Evolutionary conservation across 208 protist species (phyloP).

Genomic region (Trichomonas vaginalis): DNA sequence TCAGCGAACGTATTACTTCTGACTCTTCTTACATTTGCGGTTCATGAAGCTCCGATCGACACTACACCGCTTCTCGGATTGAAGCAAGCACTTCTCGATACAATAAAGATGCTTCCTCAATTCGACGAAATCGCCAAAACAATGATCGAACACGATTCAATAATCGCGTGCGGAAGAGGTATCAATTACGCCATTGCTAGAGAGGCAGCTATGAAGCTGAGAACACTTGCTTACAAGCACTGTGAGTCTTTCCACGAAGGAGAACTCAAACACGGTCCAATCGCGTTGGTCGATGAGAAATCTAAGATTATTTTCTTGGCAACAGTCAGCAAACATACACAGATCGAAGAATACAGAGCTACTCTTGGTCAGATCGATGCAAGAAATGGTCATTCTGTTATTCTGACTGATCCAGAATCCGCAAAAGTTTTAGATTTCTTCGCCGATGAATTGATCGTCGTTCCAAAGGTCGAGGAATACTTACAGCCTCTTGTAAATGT

Average conservation of each 20-base stretch:
- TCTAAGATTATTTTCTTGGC: not conserved
- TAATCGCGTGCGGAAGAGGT: slow-evolving; percentile 47
- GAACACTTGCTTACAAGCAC: slow-evolving; percentile 24
- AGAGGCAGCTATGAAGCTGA: slow-evolving; percentile 26
- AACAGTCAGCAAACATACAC: not conserved
- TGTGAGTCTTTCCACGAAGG: slow-evolving; percentile 20
- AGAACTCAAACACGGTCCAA: slow-evolving; percentile 27
- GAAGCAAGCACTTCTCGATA: not conserved
- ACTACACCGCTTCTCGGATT: not conserved
- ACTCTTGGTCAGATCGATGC: not conserved
- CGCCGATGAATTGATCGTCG: not conserved
- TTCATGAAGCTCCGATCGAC: slow-evolving; percentile 8
- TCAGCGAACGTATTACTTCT: slow-evolving; percentile 40
- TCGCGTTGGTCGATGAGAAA: not conserved
- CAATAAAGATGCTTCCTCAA: not conserved
- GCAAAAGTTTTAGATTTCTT: not conserved
- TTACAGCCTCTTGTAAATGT: not conserved
- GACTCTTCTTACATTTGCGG: slow-evolving; percentile 22
- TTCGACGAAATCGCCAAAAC: not conserved
- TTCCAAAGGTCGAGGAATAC: not conserved
- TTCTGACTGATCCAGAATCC: not conserved
- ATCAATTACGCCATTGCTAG: slow-evolving; percentile 36
- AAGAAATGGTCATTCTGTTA: not conserved
- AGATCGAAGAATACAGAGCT: not conserved
- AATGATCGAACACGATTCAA: slow-evolving; percentile 1